Base-by-base conservation (phyloP, 371 early-diverging fungal species). In the Rhizomucor pusillus region DNA sequence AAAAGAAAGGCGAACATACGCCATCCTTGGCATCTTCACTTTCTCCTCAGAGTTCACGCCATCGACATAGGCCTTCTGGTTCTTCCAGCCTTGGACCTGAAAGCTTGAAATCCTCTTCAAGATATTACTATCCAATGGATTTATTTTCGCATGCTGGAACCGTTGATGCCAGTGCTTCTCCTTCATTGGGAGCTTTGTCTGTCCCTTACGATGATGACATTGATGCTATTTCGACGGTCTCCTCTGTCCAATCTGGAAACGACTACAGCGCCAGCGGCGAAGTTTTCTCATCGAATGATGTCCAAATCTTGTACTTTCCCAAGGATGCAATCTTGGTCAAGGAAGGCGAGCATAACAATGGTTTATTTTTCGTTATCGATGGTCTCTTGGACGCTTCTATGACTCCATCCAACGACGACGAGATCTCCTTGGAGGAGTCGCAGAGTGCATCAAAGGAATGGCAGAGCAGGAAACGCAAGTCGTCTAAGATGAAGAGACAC, bases 291-390 rank as follows among this genome's bases (percentile, higher is more conserved):
- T 67, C 77, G 18, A 82, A 83, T 35, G 87, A 88, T 56, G 74
- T 88, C 14, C 79, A 87, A 54, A 80, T 90, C 47, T 63, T 86
- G 52, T 87, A 79, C 57, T 87, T 84, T 43, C 87, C 89, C 5
- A 82, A 87, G 43, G 94, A 89, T 34, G 79, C 84, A 3, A 72
- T 76, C 0, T 64, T 97, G 19, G 82, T 94, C 19, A 77, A 84
- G 36, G 90, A 93, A 66, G 94, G 95, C 2, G 89, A 93, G 59
- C 86, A 91, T 16, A 83, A 81, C 29, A 81, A 78, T n/a, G 97
- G 98, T 1, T 57, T 98, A 34, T 97, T 86, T 65, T 91, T 94
- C 66, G 91, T 97, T 2, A 82, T 96, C 60, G 94, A 94, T 62
- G 98, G 98, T 16, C 62, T 85, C 14, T 64, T 98, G 22, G 91